Percentiles rank a stretch among this genome's conserved stretches.
phyloP scores from a whole-genome alignment of 768 basidiomycete species.

The Termitomyces sp. region DNA sequence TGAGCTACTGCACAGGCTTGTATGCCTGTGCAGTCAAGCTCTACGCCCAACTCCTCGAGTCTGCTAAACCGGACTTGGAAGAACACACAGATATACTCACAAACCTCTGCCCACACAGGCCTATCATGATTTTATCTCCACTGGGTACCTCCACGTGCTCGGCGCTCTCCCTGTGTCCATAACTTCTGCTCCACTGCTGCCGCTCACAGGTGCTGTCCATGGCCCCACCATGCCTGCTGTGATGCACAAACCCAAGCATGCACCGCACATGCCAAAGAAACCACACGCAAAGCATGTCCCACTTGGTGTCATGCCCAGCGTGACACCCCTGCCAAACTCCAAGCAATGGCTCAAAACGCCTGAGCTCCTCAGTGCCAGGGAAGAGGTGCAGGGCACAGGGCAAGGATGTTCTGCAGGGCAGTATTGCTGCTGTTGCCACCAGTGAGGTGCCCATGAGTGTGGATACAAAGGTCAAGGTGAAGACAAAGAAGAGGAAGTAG shows the following conservation, averaged over 20 bases:
- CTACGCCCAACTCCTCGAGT: too few relatives aligned
- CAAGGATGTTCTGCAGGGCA: constrained; percentile 62
- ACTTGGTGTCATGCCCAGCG: constrained; percentile 68
- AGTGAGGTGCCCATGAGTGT: too few relatives aligned
- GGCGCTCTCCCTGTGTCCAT: constrained; percentile 50
- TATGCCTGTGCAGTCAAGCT: too few relatives aligned
- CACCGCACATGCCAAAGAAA: constrained; percentile 32
- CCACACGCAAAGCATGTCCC: constrained; percentile 66
- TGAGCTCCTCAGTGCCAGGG: constrained; percentile 50
- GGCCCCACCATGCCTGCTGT: background rate
- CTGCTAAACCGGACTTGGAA: too few relatives aligned
- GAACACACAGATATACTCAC: constrained; percentile 85
- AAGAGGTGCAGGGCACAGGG: constrained; percentile 28
- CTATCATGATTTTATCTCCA: constrained; percentile 77
- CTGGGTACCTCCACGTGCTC: constrained; percentile 61
- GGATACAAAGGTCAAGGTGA: background rate
- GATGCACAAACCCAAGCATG: constrained; percentile 8
- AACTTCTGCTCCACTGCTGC: too few relatives aligned
- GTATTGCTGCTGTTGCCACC: background rate
- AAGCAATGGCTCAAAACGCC: constrained; percentile 90
- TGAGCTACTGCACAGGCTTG: constrained; percentile 66
- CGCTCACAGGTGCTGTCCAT: too few relatives aligned
- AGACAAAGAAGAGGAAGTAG: background rate
- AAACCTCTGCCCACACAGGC: constrained; percentile 82
- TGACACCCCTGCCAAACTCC: constrained; percentile 79